Evolutionary conservation across 148 eudicot species (phyloP).

Genomic region (Polygonum aviculare): DNA sequence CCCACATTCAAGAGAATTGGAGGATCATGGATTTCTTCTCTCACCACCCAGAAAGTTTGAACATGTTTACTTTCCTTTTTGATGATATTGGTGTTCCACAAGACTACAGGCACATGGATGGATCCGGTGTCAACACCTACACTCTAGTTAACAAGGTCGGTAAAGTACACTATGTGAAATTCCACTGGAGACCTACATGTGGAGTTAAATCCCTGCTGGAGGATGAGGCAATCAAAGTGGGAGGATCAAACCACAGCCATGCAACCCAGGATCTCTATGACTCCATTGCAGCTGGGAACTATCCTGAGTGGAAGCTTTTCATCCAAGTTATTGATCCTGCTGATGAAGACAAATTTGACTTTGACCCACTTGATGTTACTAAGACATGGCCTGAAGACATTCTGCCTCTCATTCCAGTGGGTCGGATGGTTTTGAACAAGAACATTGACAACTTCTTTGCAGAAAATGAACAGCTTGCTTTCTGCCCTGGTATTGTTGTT

Average conservation of each 20-base stretch:
- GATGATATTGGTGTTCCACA: constrained; percentile 81
- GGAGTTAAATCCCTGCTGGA: constrained; percentile 78
- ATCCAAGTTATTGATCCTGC: constrained; percentile 81
- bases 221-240: constrained; percentile 73
- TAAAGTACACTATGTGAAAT: constrained; percentile 74
- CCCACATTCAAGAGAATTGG: constrained; percentile 96
- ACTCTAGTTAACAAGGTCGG: constrained; percentile 78
- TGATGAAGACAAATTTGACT: constrained; percentile 82
- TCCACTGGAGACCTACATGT: constrained; percentile 95
- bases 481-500: constrained; percentile 73
- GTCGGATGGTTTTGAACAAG: constrained; percentile 86
- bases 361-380: constrained; percentile 88
- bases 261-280: constrained; percentile 89
- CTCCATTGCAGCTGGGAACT: constrained; percentile 89
- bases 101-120: constrained; percentile 94
- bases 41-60: constrained; percentile 84
- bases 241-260: constrained; percentile 93
- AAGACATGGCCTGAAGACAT: constrained; percentile 95
- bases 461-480: constrained; percentile 88
- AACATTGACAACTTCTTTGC: constrained; percentile 92
- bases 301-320: constrained; percentile 90
- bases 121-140: constrained; percentile 79
- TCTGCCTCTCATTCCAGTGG: constrained; percentile 85
- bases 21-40: constrained; percentile 88
- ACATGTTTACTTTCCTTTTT: constrained; percentile 74